Base-by-base conservation (phyloP, 371 early-diverging fungal species). In the Lichtheimia ramosa region DNA sequence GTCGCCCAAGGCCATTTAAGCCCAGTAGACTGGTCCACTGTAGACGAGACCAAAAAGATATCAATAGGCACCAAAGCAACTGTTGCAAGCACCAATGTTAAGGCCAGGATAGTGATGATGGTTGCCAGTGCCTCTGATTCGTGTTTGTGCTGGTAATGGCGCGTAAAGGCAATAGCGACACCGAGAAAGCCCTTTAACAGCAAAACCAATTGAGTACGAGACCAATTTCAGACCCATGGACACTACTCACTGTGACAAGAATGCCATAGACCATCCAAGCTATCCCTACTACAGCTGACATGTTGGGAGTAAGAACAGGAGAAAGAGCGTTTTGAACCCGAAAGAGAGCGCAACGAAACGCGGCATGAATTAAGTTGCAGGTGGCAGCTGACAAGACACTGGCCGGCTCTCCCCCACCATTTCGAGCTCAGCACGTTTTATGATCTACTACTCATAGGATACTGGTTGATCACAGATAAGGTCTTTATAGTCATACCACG, bases 1-100 rank as follows among this genome's bases (percentile, higher is more conserved):
- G 84, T 84, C 5, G 89, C 90, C 90, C 90, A 90, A 12, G 58
- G 63, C 27, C 79, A 73, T 56, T 86, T 83, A 14, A 87, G 56
- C 6, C 90, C 90, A 1, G 83, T 84, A 15, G 54, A 10, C 5
- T 62, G 64, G 67, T 89, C 77, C 42, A 84, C 77, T 18, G 85
- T 87, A 4, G 81, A 73, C 7, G 90, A 88, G 15, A 88, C 89
- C 40, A 89, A 56, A 64, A 83, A 87, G 43, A 87, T 86, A 65
- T 90, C 90, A 14, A 89, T 73, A 1, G 89, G 87, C 28, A 87
- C 69, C 40, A 90, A 71, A 12, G 82, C 75, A 14, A 87, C 66
- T 0, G 83, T 82, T 0, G 77, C 72, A 39, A 89, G 74, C 13
- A 84, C 71, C 5, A 87, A 60, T 0, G 82, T 77, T 7, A 89